Evolutionary conservation across 2,329 filamentous ascomycete genomes (phyloP), one percentile per base, ranked within the genome.

Genomic region (Pseudocercospora pini-densiflorae): DNA sequence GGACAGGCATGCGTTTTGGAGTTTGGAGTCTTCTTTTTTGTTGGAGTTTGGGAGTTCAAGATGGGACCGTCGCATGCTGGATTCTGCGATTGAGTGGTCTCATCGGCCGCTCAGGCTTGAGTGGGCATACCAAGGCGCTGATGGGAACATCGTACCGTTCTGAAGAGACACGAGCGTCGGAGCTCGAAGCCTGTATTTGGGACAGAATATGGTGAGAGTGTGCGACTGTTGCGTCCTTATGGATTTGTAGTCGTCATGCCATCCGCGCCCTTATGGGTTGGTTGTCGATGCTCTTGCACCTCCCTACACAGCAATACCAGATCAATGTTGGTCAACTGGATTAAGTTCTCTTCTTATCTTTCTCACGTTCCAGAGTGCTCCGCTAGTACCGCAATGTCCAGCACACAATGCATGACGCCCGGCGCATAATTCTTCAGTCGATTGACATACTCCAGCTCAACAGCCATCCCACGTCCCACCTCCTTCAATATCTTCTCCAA

Each of bases 361-460:
- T 16, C 5, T n/a, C 16, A 19, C 40, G 40, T 43, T 19, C 16
- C 40, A 43, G 16, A 3, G 33, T 33, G 19, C 14, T 12, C 16
- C 9, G 55, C 31, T n/a, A 58, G 19, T 5, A 67, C 61, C 4
- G 40, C 71, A 43, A 89, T 81, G 75, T 89, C 87, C 72, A 88
- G 82, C n/a, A 89, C 86, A 69, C 82, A 87, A 78, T 89, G 87
- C 78, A 86, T 82, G 2, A 89, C 84, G 1, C 87, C 87, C 4
- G 87, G 87, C 40, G 86, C 86, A 77, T 87, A 89, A 60, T 84
- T 87, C 77, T 89, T 89, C 54, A 89, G 85, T 63, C 78, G 76
- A 70, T 85, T 82, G 51, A 85, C 76, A 71, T 84, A 79, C 12
- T 79, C 78, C 69, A 83, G 21, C 40, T 66, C 60, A 1, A 64